phyloP scores from a whole-genome alignment of 2,329 filamentous ascomycete species.

The Monosporascus sp. region DNA sequence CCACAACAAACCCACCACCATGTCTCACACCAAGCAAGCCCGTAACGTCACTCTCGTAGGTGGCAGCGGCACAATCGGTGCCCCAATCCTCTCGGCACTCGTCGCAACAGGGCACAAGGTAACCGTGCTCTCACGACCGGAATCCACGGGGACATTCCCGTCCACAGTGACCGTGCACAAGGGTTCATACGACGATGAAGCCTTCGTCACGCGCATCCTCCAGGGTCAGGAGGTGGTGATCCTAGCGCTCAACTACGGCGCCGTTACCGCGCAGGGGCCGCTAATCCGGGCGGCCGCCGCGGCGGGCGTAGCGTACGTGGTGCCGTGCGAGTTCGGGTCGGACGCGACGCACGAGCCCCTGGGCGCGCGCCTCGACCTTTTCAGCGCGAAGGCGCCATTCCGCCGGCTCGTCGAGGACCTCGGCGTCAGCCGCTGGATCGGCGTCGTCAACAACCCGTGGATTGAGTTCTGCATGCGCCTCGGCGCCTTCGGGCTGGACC shows the following conservation, averaged over 20 bases:
- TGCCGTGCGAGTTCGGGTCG: constrained; percentile 29
- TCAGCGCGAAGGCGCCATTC: constrained; percentile 20
- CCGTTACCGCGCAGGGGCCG: constrained; percentile 17
- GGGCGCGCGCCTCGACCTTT: constrained; percentile 16
- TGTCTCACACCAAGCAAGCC: constrained; percentile 10
- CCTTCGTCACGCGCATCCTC: constrained; percentile 22
- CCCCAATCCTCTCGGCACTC: constrained; percentile 23
- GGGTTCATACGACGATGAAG: constrained; percentile 18
- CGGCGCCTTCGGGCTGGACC: constrained; percentile 28
- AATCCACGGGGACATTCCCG: constrained; percentile 17
- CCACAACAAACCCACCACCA: constrained; percentile 1
- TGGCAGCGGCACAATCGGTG: constrained; percentile 26
- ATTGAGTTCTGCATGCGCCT: constrained; percentile 25
- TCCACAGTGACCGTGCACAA: constrained; percentile 10
- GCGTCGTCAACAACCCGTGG: constrained; percentile 29
- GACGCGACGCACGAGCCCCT: constrained; percentile 19
- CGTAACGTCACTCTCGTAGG: constrained; percentile 17
- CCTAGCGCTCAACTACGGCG: constrained; percentile 18
- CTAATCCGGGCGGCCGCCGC: constrained; percentile 29
- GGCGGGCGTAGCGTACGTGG: constrained; percentile 25
- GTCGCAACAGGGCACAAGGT: constrained; percentile 23
- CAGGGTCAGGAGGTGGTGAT: constrained; percentile 30
- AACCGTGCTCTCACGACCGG: constrained; percentile 26
- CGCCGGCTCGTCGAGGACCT: constrained; percentile 25
- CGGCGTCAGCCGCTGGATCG: constrained; percentile 27